Evolutionary conservation across 1,284 basidiomycete genomes (phyloP), one percentile per base, ranked within the genome.

Genomic region (Puccinia coronata): DNA sequence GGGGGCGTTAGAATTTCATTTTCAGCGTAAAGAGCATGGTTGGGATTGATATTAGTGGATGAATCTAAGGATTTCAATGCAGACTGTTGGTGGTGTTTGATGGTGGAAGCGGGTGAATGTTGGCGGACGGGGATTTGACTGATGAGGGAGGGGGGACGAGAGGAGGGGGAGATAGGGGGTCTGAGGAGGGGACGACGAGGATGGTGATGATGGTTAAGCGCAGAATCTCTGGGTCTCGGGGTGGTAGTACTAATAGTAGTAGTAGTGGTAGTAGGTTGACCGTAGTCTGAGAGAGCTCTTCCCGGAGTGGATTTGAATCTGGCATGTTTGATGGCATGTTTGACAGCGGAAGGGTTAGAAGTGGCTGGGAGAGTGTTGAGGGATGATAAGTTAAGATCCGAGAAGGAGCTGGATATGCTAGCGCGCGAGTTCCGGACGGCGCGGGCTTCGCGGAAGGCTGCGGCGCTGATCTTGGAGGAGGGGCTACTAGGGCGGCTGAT

Each of bases 361-460:
- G 36, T 3, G 16, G 39, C 9, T 63, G 74, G n/a, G n/a, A n/a
- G n/a, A 69, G 9, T n/a, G 49, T 25, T 78, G 20, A 41, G 73
- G 20, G 49, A 43, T 23, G 72, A 34, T 61, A 41, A 28, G n/a
- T 41, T 70, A 16, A 41, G 20, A 41, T 77, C 74, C 2, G 76
- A 70, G 41, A 53, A 69, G 0, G 76, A 51, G 47, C 25, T 36
- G n/a, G 34, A 34, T 31, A 57, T 36, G 41, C 49, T 71, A 28
- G 78, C 16, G 4, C 78, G 28, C 1, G 78, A 80, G 59, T 67
- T 79, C 28, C 78, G 4, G 16, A 69, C 78, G 14, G 65, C 67
- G 14, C 69, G n/a, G 4, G 78, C 78, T 25, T 72, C 78, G 43
- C 78, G 69, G 53, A 80, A 80, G 0, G 78, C 78, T n/a, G 78